Evolutionary conservation across 305 asterid species (phyloP).

Genomic region (Fraxinus baroniana): DNA sequence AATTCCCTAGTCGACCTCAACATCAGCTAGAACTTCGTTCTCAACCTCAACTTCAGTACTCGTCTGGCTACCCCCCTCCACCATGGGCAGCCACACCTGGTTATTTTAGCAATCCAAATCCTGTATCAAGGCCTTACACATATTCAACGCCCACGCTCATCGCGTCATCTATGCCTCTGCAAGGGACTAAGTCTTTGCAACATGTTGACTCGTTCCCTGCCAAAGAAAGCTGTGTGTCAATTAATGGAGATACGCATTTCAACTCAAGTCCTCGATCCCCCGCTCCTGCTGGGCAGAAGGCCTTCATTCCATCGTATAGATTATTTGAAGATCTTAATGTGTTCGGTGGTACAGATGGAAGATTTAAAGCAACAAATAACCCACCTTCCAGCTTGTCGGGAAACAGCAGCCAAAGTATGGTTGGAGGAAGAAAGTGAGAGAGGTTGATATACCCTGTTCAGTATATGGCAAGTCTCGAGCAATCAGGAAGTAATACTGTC

Average conservation of each 20-base stretch:
- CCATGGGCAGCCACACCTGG: constrained; percentile 99
- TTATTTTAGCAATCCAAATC: constrained; percentile 54
- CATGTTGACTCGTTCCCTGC: constrained; percentile 17
- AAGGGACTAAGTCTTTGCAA: constrained; percentile 26
- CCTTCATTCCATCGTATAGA: constrained; percentile 81
- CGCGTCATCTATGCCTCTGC: constrained; percentile 23
- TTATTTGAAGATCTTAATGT: constrained; percentile 92
- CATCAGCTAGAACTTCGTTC: constrained; percentile 25
- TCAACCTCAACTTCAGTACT: constrained; percentile 35
- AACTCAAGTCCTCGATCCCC: constrained; percentile 26
- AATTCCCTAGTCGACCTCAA: constrained; percentile 27
- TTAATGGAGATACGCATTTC: constrained; percentile 39
- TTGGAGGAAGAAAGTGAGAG: constrained; percentile 55
- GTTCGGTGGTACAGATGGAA: constrained; percentile 54
- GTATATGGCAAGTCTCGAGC: not conserved
- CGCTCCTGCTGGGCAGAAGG: constrained; percentile 52
- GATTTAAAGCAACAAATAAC: constrained; percentile 39
- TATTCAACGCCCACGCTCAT: constrained; percentile 35
- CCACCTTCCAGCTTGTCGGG: constrained; percentile 55
- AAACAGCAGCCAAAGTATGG: constrained; percentile 45
- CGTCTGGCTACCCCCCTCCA: constrained; percentile 77
- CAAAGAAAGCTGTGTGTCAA: constrained; percentile 26
- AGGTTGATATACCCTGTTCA: not conserved
- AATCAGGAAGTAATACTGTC: not conserved
- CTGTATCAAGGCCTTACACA: constrained; percentile 37